Evolutionary conservation across 176 grass and related monocot genomes (phyloP), one percentile per base, ranked within the genome.

Genomic region (Hordeum marinum): DNA sequence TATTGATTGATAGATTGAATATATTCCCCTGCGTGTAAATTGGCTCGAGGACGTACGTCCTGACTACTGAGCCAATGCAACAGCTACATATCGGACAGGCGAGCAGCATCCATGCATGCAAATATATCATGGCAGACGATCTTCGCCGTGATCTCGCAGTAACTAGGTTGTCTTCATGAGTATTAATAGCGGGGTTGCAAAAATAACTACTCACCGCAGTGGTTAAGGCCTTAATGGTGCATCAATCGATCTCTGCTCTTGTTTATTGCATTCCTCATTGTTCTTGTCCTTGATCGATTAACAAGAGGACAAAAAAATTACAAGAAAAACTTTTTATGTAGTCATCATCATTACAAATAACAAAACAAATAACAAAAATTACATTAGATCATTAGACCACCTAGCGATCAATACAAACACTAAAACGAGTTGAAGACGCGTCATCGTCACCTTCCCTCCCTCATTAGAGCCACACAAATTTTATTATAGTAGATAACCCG

Each of bases 131-230:
- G 31, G 45, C 50, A 46, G 84, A 81, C 9, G 71, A 87, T 87
- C 79, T 77, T 59, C 60, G 61, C 36, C 20, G 55, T 73, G 72
- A 82, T 87, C 79, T 87, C 37, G 21, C 63, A 87, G 17, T 87
- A 36, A 77, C 32, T 82, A 48, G 61, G 61, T 12, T 75, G 68
- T 68, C 48, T 59, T 59, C 24, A 57, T 8, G 61, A 58, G 59
- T 76, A 76, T 59, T 82, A 76, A 82, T 67, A 36, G 65, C n/a
- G 43, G 24, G 61, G 8, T 79, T 60, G 37, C 45, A 0, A 60
- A 17, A 60, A 52, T 12, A 46, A 14, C 20, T 57, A 57, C 18
- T 61, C 58, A 24, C 58, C 9, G 9, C 58, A 61, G 58, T 11
- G 58, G n/a, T 23, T 61, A 25, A 23, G 58, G 58, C n/a, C 54